A percentile compares a stretch with the other conserved stretches of the same genome.
Conservation (phyloP, 1,139 yeast species). For the Tardiomyces blankii region DNA sequence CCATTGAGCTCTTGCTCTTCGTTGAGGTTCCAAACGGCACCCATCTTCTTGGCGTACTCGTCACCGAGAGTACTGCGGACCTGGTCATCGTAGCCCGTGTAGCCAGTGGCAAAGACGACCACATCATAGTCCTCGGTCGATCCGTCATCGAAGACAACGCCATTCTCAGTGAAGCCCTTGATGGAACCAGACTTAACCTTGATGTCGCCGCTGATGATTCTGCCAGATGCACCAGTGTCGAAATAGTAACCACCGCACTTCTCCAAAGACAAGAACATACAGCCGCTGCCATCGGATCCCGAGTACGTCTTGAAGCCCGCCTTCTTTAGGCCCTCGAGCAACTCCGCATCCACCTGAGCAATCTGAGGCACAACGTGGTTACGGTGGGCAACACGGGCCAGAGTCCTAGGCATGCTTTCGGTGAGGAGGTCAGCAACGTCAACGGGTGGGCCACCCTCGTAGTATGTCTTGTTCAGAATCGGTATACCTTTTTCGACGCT, state of each 20-base stretch:
- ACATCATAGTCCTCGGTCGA: constrained; percentile 26
- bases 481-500: constrained; percentile 25
- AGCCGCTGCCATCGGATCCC: constrained; percentile 35
- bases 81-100: constrained; percentile 33
- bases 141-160: constrained; percentile 33
- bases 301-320: constrained; percentile 31
- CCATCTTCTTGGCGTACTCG: constrained; percentile 15
- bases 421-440: constrained; percentile 29
- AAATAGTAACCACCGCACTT: constrained; percentile 38
- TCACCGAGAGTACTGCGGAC: constrained; percentile 29
- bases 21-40: constrained; percentile 18
- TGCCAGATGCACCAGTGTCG: constrained; percentile 29
- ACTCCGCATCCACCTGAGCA: constrained; percentile 23
- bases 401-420: constrained; percentile 26
- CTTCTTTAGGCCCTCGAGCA: constrained; percentile 23
- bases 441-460: constrained; percentile 12
- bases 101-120: constrained; percentile 37
- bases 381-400: constrained; percentile 10
- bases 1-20: constrained; percentile 13
- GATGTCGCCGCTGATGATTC: constrained; percentile 30
- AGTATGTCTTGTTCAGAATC: constrained; percentile 22
- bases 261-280: constrained; percentile 30
- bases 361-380: constrained; percentile 27
- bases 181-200: constrained; percentile 28
- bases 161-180: constrained; percentile 26